These are phyloP conservation scores for Daldinia sp. DNA, from an alignment of 2,329 filamentous ascomycete genomes.

Conservation along the genomic window DNA sequence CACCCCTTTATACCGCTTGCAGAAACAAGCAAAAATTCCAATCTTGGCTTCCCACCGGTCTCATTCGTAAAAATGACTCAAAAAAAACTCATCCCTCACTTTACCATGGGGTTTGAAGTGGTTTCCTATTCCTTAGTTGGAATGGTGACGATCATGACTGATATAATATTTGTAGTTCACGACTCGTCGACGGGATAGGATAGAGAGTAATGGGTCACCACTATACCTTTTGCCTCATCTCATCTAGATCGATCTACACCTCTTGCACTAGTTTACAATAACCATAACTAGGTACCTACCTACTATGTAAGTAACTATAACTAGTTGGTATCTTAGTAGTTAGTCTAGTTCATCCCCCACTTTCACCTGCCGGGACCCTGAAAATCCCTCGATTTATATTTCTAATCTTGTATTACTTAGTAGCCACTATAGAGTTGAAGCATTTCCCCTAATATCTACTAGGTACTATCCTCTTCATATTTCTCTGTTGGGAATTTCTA, in stretches of 20 bases:
- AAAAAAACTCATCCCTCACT: not conserved
- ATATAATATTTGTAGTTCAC: slow-evolving; percentile 8
- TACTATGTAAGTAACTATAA: too few relatives aligned
- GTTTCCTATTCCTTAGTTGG: not conserved
- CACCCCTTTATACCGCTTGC: slow-evolving; percentile 10
- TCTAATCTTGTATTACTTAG: not conserved
- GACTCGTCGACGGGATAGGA: not conserved
- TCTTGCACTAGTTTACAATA: not conserved
- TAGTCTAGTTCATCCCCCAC: slow-evolving; percentile 13
- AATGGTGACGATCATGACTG: slow-evolving; percentile 11
- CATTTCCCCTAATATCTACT: not conserved
- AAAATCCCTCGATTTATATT: slow-evolving; percentile 39
- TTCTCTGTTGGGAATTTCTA: not conserved
- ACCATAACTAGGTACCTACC: too few relatives aligned
- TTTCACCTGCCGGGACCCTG: slow-evolving; percentile 34
- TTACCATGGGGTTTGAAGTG: not conserved
- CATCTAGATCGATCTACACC: slow-evolving; percentile 30
- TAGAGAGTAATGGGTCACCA: not conserved
- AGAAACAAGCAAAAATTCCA: slow-evolving; percentile 13
- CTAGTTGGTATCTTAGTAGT: too few relatives aligned
- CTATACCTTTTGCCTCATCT: slow-evolving; percentile 13
- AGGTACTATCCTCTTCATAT: not conserved
- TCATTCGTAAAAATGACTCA: slow-evolving; percentile 4
- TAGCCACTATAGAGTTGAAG: not conserved
- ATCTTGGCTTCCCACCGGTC: slow-evolving; percentile 10